These are phyloP conservation scores for Leccinum pachyderme DNA, from an alignment of 1,284 basidiomycete genomes.

Conservation along the genomic window DNA sequence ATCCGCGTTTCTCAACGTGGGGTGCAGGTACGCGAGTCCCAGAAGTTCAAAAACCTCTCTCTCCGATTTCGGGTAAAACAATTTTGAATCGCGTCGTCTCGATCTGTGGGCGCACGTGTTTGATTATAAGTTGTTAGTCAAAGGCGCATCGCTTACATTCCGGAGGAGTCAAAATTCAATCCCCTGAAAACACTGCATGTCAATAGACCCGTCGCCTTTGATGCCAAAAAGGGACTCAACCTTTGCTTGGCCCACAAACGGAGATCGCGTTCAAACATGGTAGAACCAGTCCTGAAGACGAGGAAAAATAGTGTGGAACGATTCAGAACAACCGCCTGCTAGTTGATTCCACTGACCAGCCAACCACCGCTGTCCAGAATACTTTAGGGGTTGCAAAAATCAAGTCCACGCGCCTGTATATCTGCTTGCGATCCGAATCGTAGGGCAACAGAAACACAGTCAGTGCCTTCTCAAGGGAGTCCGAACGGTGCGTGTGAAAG, in stretches of 20 bases:
- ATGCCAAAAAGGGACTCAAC: constrained; percentile 37
- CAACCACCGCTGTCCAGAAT: constrained; percentile 78
- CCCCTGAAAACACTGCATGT: constrained; percentile 42
- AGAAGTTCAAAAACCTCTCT: constrained; percentile 68
- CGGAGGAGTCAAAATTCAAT: constrained; percentile 78
- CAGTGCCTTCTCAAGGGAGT: constrained; percentile 69
- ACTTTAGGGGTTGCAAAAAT: constrained; percentile 67
- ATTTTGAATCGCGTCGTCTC: constrained; percentile 59
- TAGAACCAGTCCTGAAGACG: constrained; percentile 70
- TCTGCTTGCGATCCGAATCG: constrained; percentile 28
- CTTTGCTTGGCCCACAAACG: constrained; percentile 67
- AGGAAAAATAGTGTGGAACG: neutral
- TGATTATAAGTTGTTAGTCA: constrained; percentile 1
- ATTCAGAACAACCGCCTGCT: neutral
- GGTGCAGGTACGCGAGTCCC: constrained; percentile 67
- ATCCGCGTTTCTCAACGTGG: constrained; percentile 67
- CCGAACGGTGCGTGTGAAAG: constrained; percentile 56
- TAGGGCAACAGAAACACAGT: constrained; percentile 63
- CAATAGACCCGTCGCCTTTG: constrained; percentile 2
- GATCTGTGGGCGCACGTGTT: constrained; percentile 35
- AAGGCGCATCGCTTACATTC: constrained; percentile 50
- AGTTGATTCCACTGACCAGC: constrained; percentile 51
- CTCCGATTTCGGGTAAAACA: constrained; percentile 59
- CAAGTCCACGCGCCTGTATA: constrained; percentile 67
- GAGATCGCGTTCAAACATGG: constrained; percentile 79